phyloP scores from a whole-genome alignment of 352 stramenopile genomes.

The Phytophthora crassamura region DNA sequence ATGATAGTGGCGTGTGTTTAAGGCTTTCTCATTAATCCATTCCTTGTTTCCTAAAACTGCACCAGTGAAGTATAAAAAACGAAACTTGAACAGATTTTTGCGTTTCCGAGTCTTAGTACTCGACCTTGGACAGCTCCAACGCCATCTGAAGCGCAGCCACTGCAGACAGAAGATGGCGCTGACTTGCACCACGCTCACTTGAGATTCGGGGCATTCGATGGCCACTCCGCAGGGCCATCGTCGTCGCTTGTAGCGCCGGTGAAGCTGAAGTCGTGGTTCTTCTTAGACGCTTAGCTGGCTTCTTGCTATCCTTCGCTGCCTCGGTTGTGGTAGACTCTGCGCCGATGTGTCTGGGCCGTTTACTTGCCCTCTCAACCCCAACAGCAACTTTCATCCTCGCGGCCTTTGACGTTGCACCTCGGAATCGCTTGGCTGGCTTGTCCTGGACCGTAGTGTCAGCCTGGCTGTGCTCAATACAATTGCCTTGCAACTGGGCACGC shows the following conservation, averaged over 20 bases:
- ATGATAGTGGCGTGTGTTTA: too few relatives aligned
- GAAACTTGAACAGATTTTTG: too few relatives aligned
- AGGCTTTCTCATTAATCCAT: too few relatives aligned
- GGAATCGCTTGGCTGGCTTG: neutral
- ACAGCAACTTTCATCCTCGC: neutral
- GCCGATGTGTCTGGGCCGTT: neutral
- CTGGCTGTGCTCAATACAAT: conserved; percentile 11
- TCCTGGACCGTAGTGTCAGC: neutral
- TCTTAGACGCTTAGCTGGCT: neutral
- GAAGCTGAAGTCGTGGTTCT: neutral
- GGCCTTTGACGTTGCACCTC: neutral
- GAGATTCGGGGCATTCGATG: conserved; percentile 1
- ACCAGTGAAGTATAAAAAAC: neutral
- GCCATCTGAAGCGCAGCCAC: conserved; percentile 33
- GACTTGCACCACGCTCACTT: neutral
- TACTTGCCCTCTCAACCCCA: neutral
- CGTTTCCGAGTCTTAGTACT: conserved; percentile 21
- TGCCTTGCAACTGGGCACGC: conserved; percentile 2
- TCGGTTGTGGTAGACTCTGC: neutral
- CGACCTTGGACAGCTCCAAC: conserved; percentile 35
- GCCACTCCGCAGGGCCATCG: conserved; percentile 12
- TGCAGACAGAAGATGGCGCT: conserved; percentile 19
- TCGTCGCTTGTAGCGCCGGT: neutral
- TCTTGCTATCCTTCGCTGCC: neutral
- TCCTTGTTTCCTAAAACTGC: neutral